Evolutionary conservation across 179 eudicot species (phyloP), one percentile per base, ranked within the genome.

Genomic region (Nepenthes alata): DNA sequence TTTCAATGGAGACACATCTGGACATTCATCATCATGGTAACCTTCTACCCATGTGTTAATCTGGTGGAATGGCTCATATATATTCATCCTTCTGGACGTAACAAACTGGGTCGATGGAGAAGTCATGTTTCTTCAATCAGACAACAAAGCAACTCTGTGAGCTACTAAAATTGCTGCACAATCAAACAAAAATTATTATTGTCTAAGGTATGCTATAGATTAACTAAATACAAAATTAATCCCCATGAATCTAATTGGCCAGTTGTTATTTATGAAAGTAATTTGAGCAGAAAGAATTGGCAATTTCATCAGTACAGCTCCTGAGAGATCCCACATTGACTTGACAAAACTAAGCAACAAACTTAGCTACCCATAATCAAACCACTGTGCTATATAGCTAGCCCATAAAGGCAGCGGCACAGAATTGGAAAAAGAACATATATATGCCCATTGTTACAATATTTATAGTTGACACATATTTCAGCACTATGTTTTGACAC

Each of bases 41-140:
- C 65, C 66, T 62, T 89, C 96, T 14, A 75, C 78, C 98, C 98
- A 89, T 65, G 89, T 75, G 66, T 70, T 77, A 61, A 83, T 78
- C 70, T 80, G 98, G 69, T 85, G 83, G 69, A 89, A 79, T 36
- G 98, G 83, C 66, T 93, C 98, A 14, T 81, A 93, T 44, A 85
- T 55, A 58, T 81, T 82, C 93, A 89, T 88, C 69, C 85, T 82
- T 73, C 84, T 81, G 16, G 88, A 73, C 67, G 81, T 71, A 11
- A 79, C 77, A 69, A 81, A 91, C 66, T 83, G 90, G 4, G 84
- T 67, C 4, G 90, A 75, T 35, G 84, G 65, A 13, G 90, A 80
- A 71, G 83, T 82, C 89, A 85, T 85, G 51, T 53, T 71, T 55
- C 62, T 67, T 47, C 53, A 53, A 36, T 60, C 3, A 8, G 35